These are phyloP conservation scores for Psilocybe cyanescens DNA, from an alignment of 768 basidiomycete species.

Conservation along the genomic window DNA sequence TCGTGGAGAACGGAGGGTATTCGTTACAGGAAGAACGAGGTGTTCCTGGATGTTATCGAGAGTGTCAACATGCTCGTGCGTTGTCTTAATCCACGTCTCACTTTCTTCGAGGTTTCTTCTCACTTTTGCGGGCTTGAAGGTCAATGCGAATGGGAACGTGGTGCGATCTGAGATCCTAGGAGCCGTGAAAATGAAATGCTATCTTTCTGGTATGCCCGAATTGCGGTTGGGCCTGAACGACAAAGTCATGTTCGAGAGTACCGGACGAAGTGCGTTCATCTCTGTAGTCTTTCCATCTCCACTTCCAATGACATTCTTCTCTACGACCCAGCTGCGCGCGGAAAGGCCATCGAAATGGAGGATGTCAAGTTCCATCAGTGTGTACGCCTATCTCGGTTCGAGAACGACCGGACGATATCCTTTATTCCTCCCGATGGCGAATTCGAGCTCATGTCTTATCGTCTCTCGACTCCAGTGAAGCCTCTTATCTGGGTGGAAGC, in stretches of 20 bases:
- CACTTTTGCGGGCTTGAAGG: slow-evolving; percentile 47
- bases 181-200: slow-evolving; percentile 99
- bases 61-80: slow-evolving; percentile 93
- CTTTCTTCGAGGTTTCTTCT: background rate
- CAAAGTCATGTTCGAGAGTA: slow-evolving; percentile 99
- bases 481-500: slow-evolving; percentile 98
- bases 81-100: slow-evolving; percentile 12
- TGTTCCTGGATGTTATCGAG: slow-evolving; percentile 98
- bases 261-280: slow-evolving; percentile 82
- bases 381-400: slow-evolving; percentile 94
- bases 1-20: slow-evolving; percentile 99
- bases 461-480: slow-evolving; percentile 95
- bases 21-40: slow-evolving; percentile 97
- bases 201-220: slow-evolving; percentile 99
- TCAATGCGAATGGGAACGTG: slow-evolving; percentile 96
- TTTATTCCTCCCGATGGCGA: slow-evolving; percentile 99
- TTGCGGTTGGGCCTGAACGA: slow-evolving; percentile 94
- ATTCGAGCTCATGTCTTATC: slow-evolving; percentile 98
- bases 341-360: slow-evolving; percentile 99
- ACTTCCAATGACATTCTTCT: slow-evolving; percentile 2
- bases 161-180: slow-evolving; percentile 97
- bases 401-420: slow-evolving; percentile 98
- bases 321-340: slow-evolving; percentile 69
- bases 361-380: slow-evolving; percentile 99
- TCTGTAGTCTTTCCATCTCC: background rate